phyloP scores from a whole-genome alignment of 2,329 filamentous ascomycete genomes.

The Didymella pinodella region DNA sequence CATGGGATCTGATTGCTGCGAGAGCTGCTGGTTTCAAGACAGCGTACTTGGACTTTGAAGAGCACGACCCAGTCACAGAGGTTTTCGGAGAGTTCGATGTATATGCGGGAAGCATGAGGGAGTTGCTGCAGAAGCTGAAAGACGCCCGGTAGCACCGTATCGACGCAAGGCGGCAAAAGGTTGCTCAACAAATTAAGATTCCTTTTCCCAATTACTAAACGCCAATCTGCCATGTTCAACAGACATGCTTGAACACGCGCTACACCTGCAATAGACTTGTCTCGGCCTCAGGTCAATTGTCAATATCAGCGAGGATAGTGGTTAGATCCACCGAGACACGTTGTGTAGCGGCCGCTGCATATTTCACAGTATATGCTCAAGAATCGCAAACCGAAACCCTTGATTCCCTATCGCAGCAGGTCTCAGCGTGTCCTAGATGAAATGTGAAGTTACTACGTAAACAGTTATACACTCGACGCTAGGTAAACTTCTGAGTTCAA shows the following conservation, averaged over 20 bases:
- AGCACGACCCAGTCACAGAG: slow-evolving; percentile 35
- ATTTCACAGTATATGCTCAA: too few relatives aligned
- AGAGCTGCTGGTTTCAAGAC: slow-evolving; percentile 35
- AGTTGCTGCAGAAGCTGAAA: slow-evolving; percentile 33
- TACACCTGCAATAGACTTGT: neutral
- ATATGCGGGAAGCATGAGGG: slow-evolving; percentile 35
- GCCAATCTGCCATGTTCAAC: neutral
- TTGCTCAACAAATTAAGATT: neutral
- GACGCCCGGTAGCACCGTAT: neutral
- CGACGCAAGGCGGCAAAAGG: neutral
- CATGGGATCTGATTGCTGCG: slow-evolving; percentile 36
- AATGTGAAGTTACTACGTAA: too few relatives aligned
- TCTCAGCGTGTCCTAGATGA: too few relatives aligned
- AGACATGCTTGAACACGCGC: neutral
- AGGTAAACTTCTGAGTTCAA: too few relatives aligned
- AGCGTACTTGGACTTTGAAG: slow-evolving; percentile 37
- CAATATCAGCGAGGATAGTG: neutral
- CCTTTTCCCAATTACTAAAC: neutral
- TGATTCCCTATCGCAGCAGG: too few relatives aligned
- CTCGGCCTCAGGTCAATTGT: neutral
- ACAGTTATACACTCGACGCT: too few relatives aligned
- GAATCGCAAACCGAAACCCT: too few relatives aligned
- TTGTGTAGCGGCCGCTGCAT: too few relatives aligned
- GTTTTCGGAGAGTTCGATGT: slow-evolving; percentile 38
- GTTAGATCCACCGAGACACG: too few relatives aligned